These are phyloP conservation scores for Tricholoma bakamatsutake DNA, from an alignment of 768 basidiomycete species.

Conservation along the genomic window DNA sequence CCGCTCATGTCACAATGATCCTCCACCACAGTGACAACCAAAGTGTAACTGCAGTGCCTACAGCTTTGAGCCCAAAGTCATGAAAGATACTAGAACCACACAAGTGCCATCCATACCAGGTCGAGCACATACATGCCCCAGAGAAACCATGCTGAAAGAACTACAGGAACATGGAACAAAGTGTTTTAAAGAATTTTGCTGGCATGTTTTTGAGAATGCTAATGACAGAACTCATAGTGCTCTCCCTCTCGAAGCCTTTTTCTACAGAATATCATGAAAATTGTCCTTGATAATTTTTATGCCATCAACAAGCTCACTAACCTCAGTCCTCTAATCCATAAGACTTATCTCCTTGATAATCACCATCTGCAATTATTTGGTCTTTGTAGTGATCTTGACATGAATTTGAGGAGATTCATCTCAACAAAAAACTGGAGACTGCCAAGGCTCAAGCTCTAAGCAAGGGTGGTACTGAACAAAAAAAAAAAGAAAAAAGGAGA, in stretches of 20 bases:
- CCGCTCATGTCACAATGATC: too few species aligned
- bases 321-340: not conserved
- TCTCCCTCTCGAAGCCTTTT: not conserved
- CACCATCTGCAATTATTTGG: not conserved
- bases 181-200: too few species aligned
- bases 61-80: too few species aligned
- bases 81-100: too few species aligned
- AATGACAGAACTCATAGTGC: not conserved
- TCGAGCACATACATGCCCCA: too few species aligned
- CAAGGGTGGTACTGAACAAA: not conserved
- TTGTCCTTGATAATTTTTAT: not conserved
- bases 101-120: too few species aligned
- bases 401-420: not conserved
- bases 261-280: not conserved
- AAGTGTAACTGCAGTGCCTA: too few species aligned
- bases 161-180: too few species aligned
- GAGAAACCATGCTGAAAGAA: too few species aligned
- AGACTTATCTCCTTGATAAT: not conserved
- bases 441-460: not conserved
- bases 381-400: not conserved
- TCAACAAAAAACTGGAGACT: not conserved
- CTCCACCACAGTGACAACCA: too few species aligned
- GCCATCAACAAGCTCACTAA: not conserved
- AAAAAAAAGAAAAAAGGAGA: not conserved
- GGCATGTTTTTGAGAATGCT: too few species aligned